A percentile compares a stretch with the other conserved stretches of the same genome.
These are phyloP conservation scores for Massariosphaeria phaeospora DNA, from an alignment of 495 filamentous ascomycete species.

Conservation along the genomic window DNA sequence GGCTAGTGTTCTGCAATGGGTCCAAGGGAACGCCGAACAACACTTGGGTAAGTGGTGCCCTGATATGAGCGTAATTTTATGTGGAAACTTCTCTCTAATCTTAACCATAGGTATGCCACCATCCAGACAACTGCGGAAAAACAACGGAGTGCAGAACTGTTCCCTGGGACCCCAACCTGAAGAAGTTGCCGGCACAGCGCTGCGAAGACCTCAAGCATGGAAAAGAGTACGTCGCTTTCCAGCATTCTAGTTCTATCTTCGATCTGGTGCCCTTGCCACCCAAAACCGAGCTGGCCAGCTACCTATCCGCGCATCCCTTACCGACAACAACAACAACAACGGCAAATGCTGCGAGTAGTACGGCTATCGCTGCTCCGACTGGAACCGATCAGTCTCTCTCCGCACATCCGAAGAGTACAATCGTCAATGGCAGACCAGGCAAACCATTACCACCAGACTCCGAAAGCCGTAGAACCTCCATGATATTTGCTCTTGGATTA, in stretches of 20 bases:
- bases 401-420: too few species aligned
- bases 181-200: neutral
- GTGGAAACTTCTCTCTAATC: neutral
- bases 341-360: too few species aligned
- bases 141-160: neutral
- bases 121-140: slow-evolving; percentile 13
- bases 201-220: neutral
- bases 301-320: too few species aligned
- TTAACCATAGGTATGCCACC: slow-evolving; percentile 8
- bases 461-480: too few species aligned
- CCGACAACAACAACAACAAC: too few species aligned
- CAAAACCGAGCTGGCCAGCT: neutral
- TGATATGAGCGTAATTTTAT: neutral
- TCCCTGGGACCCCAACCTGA: slow-evolving; percentile 5
- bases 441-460: too few species aligned
- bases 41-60: slow-evolving; percentile 20
- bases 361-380: too few species aligned
- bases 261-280: neutral
- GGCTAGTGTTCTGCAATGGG: slow-evolving; percentile 17
- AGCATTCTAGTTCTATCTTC: neutral
- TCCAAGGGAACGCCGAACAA: slow-evolving; percentile 1
- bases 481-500: too few species aligned
- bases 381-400: too few species aligned
- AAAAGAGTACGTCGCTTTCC: slow-evolving; percentile 3
- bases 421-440: too few species aligned